These are phyloP conservation scores for Leishmania mexicana DNA, from an alignment of 208 protist genomes.

Conservation along the genomic window DNA sequence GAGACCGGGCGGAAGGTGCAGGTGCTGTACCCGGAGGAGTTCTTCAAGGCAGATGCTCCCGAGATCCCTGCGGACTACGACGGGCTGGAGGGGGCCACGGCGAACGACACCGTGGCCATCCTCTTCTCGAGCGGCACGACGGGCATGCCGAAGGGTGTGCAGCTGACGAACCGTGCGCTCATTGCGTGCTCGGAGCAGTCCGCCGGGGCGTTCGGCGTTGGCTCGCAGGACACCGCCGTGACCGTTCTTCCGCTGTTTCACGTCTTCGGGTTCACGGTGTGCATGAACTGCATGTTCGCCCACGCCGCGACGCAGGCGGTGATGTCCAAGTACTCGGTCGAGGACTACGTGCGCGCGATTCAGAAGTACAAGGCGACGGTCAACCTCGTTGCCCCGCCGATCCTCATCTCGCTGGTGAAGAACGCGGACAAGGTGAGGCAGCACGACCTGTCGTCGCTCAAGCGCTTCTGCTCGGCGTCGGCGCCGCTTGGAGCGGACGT, in stretches of 20 bases:
- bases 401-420: slow-evolving; percentile 69
- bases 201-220: background rate
- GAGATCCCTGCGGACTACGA: slow-evolving; percentile 41
- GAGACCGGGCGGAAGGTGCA: slow-evolving; percentile 33
- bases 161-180: slow-evolving; percentile 43
- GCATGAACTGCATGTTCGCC: slow-evolving; percentile 37
- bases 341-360: slow-evolving; percentile 35
- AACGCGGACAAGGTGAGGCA: slow-evolving; percentile 38
- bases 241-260: slow-evolving; percentile 82
- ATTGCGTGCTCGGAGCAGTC: slow-evolving; percentile 41
- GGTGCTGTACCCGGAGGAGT: slow-evolving; percentile 38
- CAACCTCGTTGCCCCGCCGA: slow-evolving; percentile 73
- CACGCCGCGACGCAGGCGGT: slow-evolving; percentile 33
- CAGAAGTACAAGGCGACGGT: slow-evolving; percentile 57
- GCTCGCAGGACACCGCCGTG: slow-evolving; percentile 30
- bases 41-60: slow-evolving; percentile 23
- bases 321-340: slow-evolving; percentile 50
- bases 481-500: slow-evolving; percentile 63
- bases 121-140: slow-evolving; percentile 52
- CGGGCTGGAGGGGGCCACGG: slow-evolving; percentile 15
- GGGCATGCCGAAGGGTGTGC: slow-evolving; percentile 58
- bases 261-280: slow-evolving; percentile 76
- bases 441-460: slow-evolving; percentile 24
- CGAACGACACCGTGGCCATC: slow-evolving; percentile 45
- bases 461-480: slow-evolving; percentile 46